Evolutionary conservation across 2,329 filamentous ascomycete species (phyloP), one percentile per base, ranked within the genome.

Genomic region (Aureobasidium sp.): DNA sequence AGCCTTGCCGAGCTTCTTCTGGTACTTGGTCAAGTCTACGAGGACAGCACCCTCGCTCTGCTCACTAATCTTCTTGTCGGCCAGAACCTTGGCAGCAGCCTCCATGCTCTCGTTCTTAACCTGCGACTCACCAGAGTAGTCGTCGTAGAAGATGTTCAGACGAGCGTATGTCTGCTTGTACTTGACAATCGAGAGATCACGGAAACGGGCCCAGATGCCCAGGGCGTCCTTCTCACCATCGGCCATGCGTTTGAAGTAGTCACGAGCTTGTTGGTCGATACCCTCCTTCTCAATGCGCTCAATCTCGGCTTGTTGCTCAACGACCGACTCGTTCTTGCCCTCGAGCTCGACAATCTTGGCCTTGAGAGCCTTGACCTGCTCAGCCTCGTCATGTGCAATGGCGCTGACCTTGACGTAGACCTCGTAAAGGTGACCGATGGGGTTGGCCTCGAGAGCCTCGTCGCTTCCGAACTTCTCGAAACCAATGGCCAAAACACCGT

Each of bases 381-480:
- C 86, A 66, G 87, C 86, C 77, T 91, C 86, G 0, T 79, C 82
- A 2, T 78, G 74, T 65, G 86, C 81, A 3, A 87, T 79, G 40
- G 79, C 79, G 67, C 85, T 85, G 73, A 93, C 90, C 73, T 85
- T 83, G 65, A 92, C 89, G 69, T 93, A 94, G 57, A 94, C 86
- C 69, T 91, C 84, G 73, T 87, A 92, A 11, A 94, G 78, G 72
- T 94, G 90, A 73, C 89, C 88, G 70, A 93, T 91, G 14, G 90
- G 89, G 69, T 93, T 89, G 52, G 81, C 79, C 65, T 82, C 74
- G 14, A 94, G 80, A 63, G 85, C 83, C 67, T 87, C 85, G 73
- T 93, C 89, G 64, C 82, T 84, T 33, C 90, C 90, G 71, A 88
- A 92, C 68, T 83, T 84, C 70, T 89, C 81, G 72, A 87, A 94